Conservation (phyloP, 768 basidiomycete genomes). For the Phylloporus sp. region DNA sequence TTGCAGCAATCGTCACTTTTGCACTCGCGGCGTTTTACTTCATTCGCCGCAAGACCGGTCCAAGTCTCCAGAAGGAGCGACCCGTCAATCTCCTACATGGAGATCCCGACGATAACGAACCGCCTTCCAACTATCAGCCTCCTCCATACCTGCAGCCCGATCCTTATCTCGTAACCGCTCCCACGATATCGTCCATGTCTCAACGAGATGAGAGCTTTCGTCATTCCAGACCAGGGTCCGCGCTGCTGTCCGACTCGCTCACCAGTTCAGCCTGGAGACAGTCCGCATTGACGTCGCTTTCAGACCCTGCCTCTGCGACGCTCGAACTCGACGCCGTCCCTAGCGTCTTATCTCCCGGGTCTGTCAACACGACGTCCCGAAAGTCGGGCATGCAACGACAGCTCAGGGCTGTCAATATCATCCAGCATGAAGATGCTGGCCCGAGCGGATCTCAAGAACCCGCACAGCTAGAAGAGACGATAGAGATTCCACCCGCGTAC, state of each 20-base stretch:
- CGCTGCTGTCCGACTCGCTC: conserved; percentile 16
- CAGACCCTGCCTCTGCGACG: conserved; percentile 43
- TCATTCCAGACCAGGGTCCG: conserved; percentile 17
- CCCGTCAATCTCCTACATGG: conserved; percentile 63
- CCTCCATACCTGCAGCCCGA: conserved; percentile 73
- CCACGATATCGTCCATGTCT: conserved; percentile 42
- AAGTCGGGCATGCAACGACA: conserved; percentile 40
- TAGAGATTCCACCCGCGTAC: conserved; percentile 82
- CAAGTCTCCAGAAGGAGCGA: conserved; percentile 44
- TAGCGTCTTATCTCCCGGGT: conserved; percentile 16
- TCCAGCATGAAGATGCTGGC: conserved; percentile 84
- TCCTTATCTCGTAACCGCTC: conserved; percentile 68
- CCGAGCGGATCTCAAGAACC: conserved; percentile 27
- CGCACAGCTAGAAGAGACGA: conserved; percentile 64
- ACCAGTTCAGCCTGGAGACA: conserved; percentile 19
- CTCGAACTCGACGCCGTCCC: conserved; percentile 37
- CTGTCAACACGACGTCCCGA: conserved; percentile 27
- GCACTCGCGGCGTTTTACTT: conserved; percentile 44
- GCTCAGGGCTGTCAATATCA: conserved; percentile 69
- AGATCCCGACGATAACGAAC: conserved; percentile 48
- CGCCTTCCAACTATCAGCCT: conserved; percentile 40
- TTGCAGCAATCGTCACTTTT: conserved; percentile 43
- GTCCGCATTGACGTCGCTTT: conserved; percentile 25
- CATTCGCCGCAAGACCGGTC: conserved; percentile 42
- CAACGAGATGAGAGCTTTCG: conserved; percentile 27